A percentile compares a stretch with the other conserved stretches of the same genome.
Conservation (phyloP, 2,329 filamentous ascomycete species). For the Penicillium hordei region DNA sequence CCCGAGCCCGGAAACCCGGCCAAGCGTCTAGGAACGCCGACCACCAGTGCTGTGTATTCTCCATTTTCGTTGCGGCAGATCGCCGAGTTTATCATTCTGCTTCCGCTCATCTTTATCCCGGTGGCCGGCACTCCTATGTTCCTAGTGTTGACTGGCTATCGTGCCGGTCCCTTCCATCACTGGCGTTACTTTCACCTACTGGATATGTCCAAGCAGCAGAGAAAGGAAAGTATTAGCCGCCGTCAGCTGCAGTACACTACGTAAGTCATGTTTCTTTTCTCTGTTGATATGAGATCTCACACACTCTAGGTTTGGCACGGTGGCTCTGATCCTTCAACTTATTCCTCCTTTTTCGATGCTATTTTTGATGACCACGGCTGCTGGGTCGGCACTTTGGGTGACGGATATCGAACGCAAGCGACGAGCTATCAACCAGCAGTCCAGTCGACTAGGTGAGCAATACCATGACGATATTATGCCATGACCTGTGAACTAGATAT, state of each 20-base stretch:
- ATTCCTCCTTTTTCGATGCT: conserved; percentile 90
- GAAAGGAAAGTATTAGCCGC: conserved; percentile 66
- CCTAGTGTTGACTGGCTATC: conserved; percentile 80
- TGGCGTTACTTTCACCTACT: conserved; percentile 85
- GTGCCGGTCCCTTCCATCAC: conserved; percentile 84
- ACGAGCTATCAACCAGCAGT: conserved; percentile 22
- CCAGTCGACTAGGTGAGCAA: conserved; percentile 24
- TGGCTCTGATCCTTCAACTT: conserved; percentile 82
- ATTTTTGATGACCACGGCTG: conserved; percentile 83
- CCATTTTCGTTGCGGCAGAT: conserved; percentile 93
- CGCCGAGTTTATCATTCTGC: conserved; percentile 72
- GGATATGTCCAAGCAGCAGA: conserved; percentile 70
- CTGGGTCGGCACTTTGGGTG: conserved; percentile 83
- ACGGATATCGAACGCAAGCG: conserved; percentile 69
- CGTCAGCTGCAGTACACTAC: conserved; percentile 82
- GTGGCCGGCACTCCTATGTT: conserved; percentile 81
- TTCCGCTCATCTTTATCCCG: conserved; percentile 85
- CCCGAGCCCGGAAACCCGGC: conserved; percentile 70
- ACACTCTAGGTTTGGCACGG: conserved; percentile 68
- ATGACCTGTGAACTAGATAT: conserved; percentile 13
- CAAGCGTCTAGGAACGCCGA: conserved; percentile 79
- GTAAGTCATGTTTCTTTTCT: conserved; percentile 43
- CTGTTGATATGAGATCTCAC: neutral
- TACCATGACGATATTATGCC: conserved; percentile 41
- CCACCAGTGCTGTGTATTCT: conserved; percentile 71